A percentile compares a stretch with the other conserved stretches of the same genome.
phyloP scores from a whole-genome alignment of 2,329 filamentous ascomycete genomes.

The Nigrospora oryzae region DNA sequence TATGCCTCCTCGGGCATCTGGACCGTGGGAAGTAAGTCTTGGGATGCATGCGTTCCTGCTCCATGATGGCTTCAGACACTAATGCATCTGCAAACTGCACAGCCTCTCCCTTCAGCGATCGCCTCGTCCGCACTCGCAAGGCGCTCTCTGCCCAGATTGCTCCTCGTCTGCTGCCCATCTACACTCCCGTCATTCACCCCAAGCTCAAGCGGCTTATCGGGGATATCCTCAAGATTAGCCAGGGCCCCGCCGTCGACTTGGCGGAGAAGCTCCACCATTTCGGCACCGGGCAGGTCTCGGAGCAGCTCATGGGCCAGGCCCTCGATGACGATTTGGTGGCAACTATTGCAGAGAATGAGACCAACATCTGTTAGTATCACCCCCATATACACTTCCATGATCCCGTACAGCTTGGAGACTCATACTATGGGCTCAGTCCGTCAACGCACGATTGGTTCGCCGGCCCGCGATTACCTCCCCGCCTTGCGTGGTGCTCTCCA shows the following conservation, averaged over 20 bases:
- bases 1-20: conserved; percentile 1
- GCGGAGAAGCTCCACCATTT: not conserved
- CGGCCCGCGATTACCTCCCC: not conserved
- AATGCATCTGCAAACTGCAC: no score
- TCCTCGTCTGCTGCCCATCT: not conserved
- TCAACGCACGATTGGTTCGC: not conserved
- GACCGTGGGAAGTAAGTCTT: not conserved
- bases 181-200: not conserved
- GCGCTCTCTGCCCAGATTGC: not conserved
- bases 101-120: not conserved
- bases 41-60: not conserved
- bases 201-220: not conserved
- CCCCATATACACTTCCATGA: not conserved
- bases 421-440: not conserved
- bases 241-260: not conserved
- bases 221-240: not conserved
- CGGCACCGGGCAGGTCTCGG: not conserved
- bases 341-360: not conserved
- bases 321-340: not conserved
- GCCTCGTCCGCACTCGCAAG: conserved; percentile 1
- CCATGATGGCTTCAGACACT: not conserved
- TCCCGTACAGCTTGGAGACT: no score
- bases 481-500: not conserved
- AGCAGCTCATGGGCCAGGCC: conserved; percentile 1
- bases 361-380: not conserved